These are phyloP conservation scores for Oropetium thomaeum DNA, from an alignment of 176 grass and related monocot genomes.

Conservation along the genomic window DNA sequence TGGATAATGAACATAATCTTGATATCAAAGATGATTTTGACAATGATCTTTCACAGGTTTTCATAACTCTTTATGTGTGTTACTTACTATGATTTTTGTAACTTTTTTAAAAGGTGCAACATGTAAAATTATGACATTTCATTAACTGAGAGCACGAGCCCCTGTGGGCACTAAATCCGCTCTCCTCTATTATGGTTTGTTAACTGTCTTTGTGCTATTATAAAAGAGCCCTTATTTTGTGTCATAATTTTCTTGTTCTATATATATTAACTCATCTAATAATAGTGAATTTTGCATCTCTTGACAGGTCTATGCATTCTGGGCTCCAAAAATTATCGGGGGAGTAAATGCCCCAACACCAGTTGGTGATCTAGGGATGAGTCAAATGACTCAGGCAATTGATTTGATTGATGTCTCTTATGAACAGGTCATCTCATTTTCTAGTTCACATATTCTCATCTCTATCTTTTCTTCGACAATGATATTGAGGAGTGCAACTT, in stretches of 20 bases:
- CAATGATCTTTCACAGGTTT: too few relatives aligned
- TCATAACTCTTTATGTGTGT: too few relatives aligned
- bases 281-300: slow-evolving; percentile 19
- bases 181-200: not conserved
- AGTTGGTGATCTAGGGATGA: slow-evolving; percentile 87
- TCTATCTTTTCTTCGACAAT: not conserved
- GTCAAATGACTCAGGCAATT: slow-evolving; percentile 91
- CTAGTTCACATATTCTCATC: slow-evolving; percentile 1
- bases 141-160: too few relatives aligned
- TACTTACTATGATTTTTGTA: too few relatives aligned
- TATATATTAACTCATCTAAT: not conserved
- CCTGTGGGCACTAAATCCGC: too few relatives aligned
- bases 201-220: not conserved
- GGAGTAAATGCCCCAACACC: slow-evolving; percentile 91
- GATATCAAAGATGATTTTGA: too few relatives aligned
- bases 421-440: slow-evolving; percentile 60
- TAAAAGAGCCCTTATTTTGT: not conserved
- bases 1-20: not conserved
- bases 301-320: slow-evolving; percentile 77
- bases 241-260: slow-evolving; percentile 8
- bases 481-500: not conserved
- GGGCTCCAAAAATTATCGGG: slow-evolving; percentile 90
- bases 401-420: slow-evolving; percentile 82
- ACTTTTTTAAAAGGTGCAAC: too few relatives aligned
- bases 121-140: too few relatives aligned